Evolutionary conservation across 768 basidiomycete species (phyloP), one percentile per base, ranked within the genome.

Genomic region (Amanita pseudoporphyria): DNA sequence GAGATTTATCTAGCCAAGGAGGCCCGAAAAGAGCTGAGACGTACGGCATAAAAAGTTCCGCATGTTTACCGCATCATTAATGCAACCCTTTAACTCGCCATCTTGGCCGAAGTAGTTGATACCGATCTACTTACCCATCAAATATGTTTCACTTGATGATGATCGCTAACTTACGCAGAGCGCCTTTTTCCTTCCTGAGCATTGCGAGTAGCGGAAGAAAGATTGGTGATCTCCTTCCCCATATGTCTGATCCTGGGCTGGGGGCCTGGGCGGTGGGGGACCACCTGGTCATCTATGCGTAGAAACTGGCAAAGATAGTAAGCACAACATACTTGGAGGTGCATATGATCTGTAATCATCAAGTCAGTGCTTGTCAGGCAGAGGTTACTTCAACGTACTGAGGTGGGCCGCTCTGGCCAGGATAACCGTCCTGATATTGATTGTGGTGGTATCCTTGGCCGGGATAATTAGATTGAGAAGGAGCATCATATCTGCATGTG

Each of bases 21-120:
- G 6, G 9, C 0, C 18, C 7, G 18, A 18, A 26, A 24, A 10
- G 24, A 7, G 47, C 22, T 19, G 10, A 13, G n/a, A 64, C 82
- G 53, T 57, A 87, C 87, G 58, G 52, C 71, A 73, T 40, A 94
- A 67, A 70, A 97, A 97, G n/a, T 68, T 63, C 57, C 77, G 73
- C 47, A 97, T 78, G 62, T 92, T 94, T 42, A 71, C 64, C 0
- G 84, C 94, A 59, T 99, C 95, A 61, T 97, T 95, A 61, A 95
- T 84, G 61, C 95, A 98, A 9, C 95, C 95, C 0, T 69, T 64
- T 6, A 97, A 70, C 56, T 81, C 75, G n/a, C 75, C 75, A 3
- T 63, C 62, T 56, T 81, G 79, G 1, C 87, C 84, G 18, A 72
- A 61, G 61, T 97, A 97, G 64, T 91, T 91, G 57, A 96, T 88